Base-by-base conservation (phyloP, 176 grass and related monocot species). In the Urochloa ruziziensis region DNA sequence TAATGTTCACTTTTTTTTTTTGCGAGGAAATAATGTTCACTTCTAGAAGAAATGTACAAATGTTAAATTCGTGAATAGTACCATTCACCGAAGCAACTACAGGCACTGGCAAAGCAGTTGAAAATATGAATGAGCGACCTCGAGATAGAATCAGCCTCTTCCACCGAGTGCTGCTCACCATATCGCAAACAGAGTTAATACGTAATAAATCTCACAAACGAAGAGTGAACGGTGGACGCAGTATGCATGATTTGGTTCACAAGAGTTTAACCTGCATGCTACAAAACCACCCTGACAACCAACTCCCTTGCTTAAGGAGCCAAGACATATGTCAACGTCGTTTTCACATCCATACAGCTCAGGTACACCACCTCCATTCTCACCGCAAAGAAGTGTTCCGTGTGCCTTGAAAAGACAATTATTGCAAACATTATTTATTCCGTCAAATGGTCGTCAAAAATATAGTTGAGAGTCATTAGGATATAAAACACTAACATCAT, bases 261-360 rank as follows among this genome's bases (percentile, higher is more conserved):
- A 59, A 61, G 4, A 59, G 37, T 43, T 67, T 75, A 91, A 93
- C 95, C 90, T 98, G 84, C 92, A 89, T 78, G 92, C 71, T 62
- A 98, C 83, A 65, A 98, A 95, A 91, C 95, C 92, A 82, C 92
- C 95, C 23, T 77, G 75, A 79, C 95, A 98, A 42, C 92, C 92
- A 23, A 48, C 86, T 52, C 85, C 95, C 70, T 98, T 98, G 78
- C 95, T 98, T 61, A 98, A 70, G 60, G 91, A 88, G 36, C 92
- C 92, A 52, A 98, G 75, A 85, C 84, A 81, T 53, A 98, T 95
- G 64, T 98, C 95, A 79, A 98, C 83, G 33, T 86, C 90, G 63
- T 89, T 88, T 85, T 98, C 84, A 36, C 88, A 98, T 68, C 36
- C 79, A 73, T 89, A 90, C 56, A 89, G 35, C 75, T 98, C 92